Conservation (phyloP, 306 rosid species). For the Glycine tomentella region DNA sequence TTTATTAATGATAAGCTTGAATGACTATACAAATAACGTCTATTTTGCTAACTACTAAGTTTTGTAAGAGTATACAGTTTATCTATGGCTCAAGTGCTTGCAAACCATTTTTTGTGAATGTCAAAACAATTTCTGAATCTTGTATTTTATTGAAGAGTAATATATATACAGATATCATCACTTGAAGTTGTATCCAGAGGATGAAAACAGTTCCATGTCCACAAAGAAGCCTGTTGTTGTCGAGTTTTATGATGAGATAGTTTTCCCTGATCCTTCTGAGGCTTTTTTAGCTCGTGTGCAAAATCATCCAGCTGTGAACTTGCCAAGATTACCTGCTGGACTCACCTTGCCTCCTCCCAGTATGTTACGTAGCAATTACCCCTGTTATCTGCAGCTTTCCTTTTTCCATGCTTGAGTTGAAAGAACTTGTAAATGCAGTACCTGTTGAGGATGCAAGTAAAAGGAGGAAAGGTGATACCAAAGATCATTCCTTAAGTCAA, state of each 20-base stretch:
- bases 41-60: not conserved
- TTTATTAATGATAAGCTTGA: conserved; percentile 18
- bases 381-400: conserved; percentile 34
- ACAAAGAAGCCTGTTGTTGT: conserved; percentile 81
- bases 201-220: conserved; percentile 77
- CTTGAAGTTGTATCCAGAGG: conserved; percentile 85
- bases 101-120: conserved; percentile 26
- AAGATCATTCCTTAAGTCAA: conserved; percentile 72
- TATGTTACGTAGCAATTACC: conserved; percentile 46
- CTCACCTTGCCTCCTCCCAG: conserved; percentile 70
- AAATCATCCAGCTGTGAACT: conserved; percentile 61
- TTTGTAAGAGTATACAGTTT: conserved; percentile 20
- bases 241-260: conserved; percentile 76
- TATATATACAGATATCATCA: conserved; percentile 77
- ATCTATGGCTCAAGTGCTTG: conserved; percentile 23
- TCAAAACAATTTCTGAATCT: conserved; percentile 49
- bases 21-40: conserved; percentile 4
- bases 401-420: conserved; percentile 40
- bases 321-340: conserved; percentile 73
- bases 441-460: conserved; percentile 71
- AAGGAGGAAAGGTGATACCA: conserved; percentile 75
- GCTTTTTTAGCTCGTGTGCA: conserved; percentile 71
- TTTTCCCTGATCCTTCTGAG: conserved; percentile 78
- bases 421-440: conserved; percentile 52
- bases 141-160: conserved; percentile 55